phyloP scores from a whole-genome alignment of 2,329 filamentous ascomycete species.

The Ophiosphaerella herpotricha region DNA sequence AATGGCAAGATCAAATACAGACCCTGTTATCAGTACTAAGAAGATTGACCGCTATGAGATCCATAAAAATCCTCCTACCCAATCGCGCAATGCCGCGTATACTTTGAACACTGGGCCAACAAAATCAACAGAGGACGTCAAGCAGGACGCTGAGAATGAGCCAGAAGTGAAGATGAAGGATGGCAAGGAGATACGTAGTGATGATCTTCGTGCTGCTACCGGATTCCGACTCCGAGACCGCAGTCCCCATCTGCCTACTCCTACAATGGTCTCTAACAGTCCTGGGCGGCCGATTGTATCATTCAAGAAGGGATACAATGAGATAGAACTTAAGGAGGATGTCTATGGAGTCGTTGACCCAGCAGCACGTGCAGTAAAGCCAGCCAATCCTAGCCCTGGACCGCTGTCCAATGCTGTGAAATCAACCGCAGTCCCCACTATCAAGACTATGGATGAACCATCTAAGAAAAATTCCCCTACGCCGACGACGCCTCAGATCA shows the following conservation, averaged over 20 bases:
- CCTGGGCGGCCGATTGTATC: constrained; percentile 95
- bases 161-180: constrained; percentile 65
- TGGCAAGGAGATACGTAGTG: constrained; percentile 79
- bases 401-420: constrained; percentile 46
- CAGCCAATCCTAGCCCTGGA: constrained; percentile 26
- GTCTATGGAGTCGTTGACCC: constrained; percentile 34
- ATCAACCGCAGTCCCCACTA: constrained; percentile 54
- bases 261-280: constrained; percentile 87
- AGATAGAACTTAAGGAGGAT: constrained; percentile 70
- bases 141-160: constrained; percentile 37
- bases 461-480: constrained; percentile 20
- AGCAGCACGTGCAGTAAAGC: constrained; percentile 21
- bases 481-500: constrained; percentile 40
- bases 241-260: constrained; percentile 83
- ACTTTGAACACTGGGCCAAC: constrained; percentile 64
- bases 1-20: constrained; percentile 52
- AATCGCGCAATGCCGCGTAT: constrained; percentile 81
- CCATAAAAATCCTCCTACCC: constrained; percentile 79
- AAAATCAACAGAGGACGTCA: constrained; percentile 32
- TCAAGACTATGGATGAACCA: constrained; percentile 53
- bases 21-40: constrained; percentile 50
- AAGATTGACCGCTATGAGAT: constrained; percentile 68
- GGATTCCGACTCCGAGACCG: constrained; percentile 87
- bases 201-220: constrained; percentile 88
- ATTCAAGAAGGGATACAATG: constrained; percentile 83